These are phyloP conservation scores for Rhazya stricta DNA, from an alignment of 257 asterid genomes.

Conservation along the genomic window DNA sequence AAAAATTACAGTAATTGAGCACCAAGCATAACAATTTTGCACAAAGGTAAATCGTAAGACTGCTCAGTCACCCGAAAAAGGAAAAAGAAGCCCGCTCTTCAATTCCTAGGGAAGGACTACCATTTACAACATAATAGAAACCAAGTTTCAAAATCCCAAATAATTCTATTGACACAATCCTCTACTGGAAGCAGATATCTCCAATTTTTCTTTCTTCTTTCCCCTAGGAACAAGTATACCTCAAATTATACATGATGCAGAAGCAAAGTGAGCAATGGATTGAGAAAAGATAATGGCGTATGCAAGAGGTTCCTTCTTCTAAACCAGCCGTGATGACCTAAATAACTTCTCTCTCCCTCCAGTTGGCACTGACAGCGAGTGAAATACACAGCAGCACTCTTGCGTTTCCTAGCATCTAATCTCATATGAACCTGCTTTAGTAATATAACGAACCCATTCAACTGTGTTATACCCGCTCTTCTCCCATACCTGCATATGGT, in stretches of 20 bases:
- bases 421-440: constrained; percentile 98
- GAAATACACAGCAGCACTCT: constrained; percentile 15
- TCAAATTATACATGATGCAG: constrained; percentile 5
- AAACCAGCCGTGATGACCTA: background rate
- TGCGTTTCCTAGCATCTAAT: constrained; percentile 60
- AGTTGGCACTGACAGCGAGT: background rate
- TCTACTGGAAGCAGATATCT: background rate
- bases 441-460: constrained; percentile 98
- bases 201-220: background rate
- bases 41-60: background rate
- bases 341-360: constrained; percentile 1
- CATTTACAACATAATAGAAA: background rate
- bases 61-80: too few species aligned
- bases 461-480: constrained; percentile 98
- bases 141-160: background rate
- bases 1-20: background rate
- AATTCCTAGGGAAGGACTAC: background rate
- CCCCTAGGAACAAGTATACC: background rate
- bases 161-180: constrained; percentile 8
- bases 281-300: too few species aligned
- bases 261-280: background rate
- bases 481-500: constrained; percentile 84
- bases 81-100: background rate
- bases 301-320: background rate
- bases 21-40: background rate